phyloP scores from a whole-genome alignment of 169 alveolate genomes.

The Plasmodium gallinaceum region DNA sequence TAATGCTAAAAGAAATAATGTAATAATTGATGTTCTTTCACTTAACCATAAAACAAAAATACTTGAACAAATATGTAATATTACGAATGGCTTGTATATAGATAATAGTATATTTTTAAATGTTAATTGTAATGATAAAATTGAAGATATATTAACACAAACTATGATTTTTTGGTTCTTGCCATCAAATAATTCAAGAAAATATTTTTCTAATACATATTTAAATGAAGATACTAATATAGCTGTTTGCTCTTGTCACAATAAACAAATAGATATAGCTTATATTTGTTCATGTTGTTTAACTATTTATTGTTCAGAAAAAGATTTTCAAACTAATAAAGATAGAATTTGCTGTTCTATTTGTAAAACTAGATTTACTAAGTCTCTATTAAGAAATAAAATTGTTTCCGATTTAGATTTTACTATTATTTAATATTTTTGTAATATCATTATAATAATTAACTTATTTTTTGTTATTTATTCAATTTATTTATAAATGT shows the following conservation, averaged over 20 bases:
- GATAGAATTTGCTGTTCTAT: slow-evolving; percentile 78
- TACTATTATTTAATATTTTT: slow-evolving; percentile 16
- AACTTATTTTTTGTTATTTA: too few species aligned
- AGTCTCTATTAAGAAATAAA: slow-evolving; percentile 51
- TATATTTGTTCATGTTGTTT: slow-evolving; percentile 91
- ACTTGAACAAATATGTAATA: slow-evolving; percentile 75
- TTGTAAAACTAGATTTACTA: slow-evolving; percentile 77
- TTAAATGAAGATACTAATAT: slow-evolving; percentile 86
- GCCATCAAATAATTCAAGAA: slow-evolving; percentile 85
- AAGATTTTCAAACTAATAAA: slow-evolving; percentile 77
- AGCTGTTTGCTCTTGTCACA: slow-evolving; percentile 91
- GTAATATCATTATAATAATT: not conserved
- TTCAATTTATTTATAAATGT: not conserved
- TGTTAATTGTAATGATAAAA: slow-evolving; percentile 35
- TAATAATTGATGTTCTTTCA: slow-evolving; percentile 72
- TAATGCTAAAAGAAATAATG: slow-evolving; percentile 70
- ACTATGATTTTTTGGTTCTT: slow-evolving; percentile 84
- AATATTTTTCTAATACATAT: slow-evolving; percentile 84
- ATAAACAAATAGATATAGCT: slow-evolving; percentile 88
- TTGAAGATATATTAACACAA: slow-evolving; percentile 72
- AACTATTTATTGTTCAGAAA: slow-evolving; percentile 83
- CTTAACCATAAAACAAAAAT: slow-evolving; percentile 47
- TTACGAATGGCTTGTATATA: slow-evolving; percentile 62
- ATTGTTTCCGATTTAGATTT: slow-evolving; percentile 66
- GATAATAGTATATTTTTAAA: slow-evolving; percentile 58